A percentile compares a stretch with the other conserved stretches of the same genome.
Evolutionary conservation across 345 rosid species (phyloP).

Genomic region (Alliaria petiolata): DNA sequence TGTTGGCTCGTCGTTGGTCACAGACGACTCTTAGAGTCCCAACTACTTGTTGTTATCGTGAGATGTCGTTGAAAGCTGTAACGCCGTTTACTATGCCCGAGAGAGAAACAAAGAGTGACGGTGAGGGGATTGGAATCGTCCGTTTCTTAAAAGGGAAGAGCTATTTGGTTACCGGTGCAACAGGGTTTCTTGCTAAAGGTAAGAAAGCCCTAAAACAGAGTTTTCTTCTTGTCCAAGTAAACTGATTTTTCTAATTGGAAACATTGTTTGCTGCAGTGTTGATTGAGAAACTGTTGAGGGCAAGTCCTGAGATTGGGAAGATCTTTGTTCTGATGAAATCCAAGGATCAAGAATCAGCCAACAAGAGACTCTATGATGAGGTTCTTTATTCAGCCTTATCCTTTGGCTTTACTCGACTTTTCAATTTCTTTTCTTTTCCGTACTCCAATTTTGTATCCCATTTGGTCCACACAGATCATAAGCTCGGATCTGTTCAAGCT

Average conservation of each 20-base stretch:
- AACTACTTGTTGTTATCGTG: background rate
- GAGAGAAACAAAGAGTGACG: background rate
- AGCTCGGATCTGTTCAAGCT: slow-evolving; percentile 29
- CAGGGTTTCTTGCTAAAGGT: slow-evolving; percentile 44
- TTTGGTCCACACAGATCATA: slow-evolving; percentile 17
- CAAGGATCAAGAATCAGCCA: slow-evolving; percentile 22
- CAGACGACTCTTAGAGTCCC: background rate
- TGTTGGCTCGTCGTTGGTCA: background rate
- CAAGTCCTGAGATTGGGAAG: slow-evolving; percentile 27
- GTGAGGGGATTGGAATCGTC: slow-evolving; percentile 3
- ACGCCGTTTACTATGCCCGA: background rate
- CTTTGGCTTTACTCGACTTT: background rate
- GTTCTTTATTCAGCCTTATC: background rate
- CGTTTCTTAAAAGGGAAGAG: slow-evolving; percentile 30
- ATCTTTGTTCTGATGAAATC: slow-evolving; percentile 32
- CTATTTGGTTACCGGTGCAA: slow-evolving; percentile 38
- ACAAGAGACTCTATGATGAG: slow-evolving; percentile 22
- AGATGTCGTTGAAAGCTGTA: background rate
- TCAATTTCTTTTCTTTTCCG: background rate
- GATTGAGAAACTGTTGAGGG: slow-evolving; percentile 37
- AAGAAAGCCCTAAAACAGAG: background rate
- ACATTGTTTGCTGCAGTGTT: slow-evolving; percentile 3
- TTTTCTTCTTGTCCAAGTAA: slow-evolving; percentile 4
- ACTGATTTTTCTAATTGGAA: background rate
- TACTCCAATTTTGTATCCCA: background rate